Evolutionary conservation across 2,329 filamentous ascomycete genomes (phyloP).

Genomic region (Scedosporium dehoogii): DNA sequence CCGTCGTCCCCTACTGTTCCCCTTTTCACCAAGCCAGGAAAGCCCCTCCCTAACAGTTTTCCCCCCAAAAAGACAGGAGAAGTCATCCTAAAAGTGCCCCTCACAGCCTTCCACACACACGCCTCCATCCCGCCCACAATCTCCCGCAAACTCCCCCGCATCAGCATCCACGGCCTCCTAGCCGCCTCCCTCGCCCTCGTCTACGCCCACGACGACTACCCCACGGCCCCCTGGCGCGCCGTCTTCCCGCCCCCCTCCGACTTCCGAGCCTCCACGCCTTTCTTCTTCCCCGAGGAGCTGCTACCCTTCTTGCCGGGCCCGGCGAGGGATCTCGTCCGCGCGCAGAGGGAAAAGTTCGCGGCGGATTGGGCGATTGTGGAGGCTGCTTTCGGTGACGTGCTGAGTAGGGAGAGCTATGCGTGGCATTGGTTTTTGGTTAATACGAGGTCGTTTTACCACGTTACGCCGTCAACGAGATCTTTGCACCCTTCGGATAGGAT

Average conservation of each 20-base stretch:
- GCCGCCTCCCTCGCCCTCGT: slow-evolving; percentile 58
- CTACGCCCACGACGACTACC: slow-evolving; percentile 19
- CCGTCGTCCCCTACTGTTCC: too few relatives aligned
- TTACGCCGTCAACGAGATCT: slow-evolving; percentile 31
- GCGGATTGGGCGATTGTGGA: slow-evolving; percentile 28
- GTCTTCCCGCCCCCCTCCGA: slow-evolving; percentile 56
- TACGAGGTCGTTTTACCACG: slow-evolving; percentile 53
- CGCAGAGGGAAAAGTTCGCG: slow-evolving; percentile 38
- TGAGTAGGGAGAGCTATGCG: slow-evolving; percentile 32
- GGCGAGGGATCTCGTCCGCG: slow-evolving; percentile 34
- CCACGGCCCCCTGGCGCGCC: slow-evolving; percentile 49
- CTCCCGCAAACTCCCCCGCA: slow-evolving; percentile 37
- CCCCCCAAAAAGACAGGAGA: slow-evolving; percentile 28
- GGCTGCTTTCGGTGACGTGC: slow-evolving; percentile 16
- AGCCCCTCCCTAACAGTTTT: not conserved
- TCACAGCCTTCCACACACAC: slow-evolving; percentile 52
- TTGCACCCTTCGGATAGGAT: slow-evolving; percentile 48
- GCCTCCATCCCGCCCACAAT: slow-evolving; percentile 47
- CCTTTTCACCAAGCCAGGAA: too few relatives aligned
- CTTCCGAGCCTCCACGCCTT: slow-evolving; percentile 37
- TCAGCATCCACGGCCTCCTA: slow-evolving; percentile 59
- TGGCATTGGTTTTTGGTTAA: slow-evolving; percentile 52
- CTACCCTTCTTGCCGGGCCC: slow-evolving; percentile 35
- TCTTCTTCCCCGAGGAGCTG: slow-evolving; percentile 37
- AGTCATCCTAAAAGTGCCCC: slow-evolving; percentile 55